Evolutionary conservation across 75 land plant species (phyloP).

Genomic region (Cryptomeria japonica): DNA sequence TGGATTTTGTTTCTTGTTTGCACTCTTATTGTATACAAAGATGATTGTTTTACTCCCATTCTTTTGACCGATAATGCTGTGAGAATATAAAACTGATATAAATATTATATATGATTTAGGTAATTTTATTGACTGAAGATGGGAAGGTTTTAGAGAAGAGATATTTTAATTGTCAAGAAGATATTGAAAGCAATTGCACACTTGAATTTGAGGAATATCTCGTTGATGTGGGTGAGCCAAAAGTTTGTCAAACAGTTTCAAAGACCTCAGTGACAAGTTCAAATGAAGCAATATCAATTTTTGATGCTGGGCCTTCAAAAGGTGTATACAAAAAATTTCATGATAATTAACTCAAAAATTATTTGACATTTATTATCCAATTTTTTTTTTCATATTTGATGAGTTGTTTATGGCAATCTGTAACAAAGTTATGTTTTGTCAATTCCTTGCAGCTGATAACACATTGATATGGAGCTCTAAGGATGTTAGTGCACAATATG

Average conservation of each 20-base stretch:
- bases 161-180: conserved; percentile 11
- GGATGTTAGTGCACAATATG: not conserved
- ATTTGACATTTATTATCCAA: not conserved
- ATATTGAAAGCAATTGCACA: conserved; percentile 15
- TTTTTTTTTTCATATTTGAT: not conserved
- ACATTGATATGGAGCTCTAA: not conserved
- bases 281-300: not conserved
- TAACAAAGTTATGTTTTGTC: not conserved
- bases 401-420: not conserved
- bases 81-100: not conserved
- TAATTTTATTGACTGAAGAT: conserved; percentile 36
- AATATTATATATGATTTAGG: conserved; percentile 9
- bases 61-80: not conserved
- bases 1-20: not conserved
- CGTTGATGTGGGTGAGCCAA: conserved; percentile 35
- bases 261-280: not conserved
- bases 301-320: not conserved
- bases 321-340: not conserved
- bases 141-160: conserved; percentile 17
- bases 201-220: conserved; percentile 28
- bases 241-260: not conserved
- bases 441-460: not conserved
- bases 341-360: not conserved
- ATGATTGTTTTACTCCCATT: not conserved
- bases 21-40: not conserved